Evolutionary conservation across 2,329 filamentous ascomycete genomes (phyloP).

Genomic region (Aspergillus ustus): DNA sequence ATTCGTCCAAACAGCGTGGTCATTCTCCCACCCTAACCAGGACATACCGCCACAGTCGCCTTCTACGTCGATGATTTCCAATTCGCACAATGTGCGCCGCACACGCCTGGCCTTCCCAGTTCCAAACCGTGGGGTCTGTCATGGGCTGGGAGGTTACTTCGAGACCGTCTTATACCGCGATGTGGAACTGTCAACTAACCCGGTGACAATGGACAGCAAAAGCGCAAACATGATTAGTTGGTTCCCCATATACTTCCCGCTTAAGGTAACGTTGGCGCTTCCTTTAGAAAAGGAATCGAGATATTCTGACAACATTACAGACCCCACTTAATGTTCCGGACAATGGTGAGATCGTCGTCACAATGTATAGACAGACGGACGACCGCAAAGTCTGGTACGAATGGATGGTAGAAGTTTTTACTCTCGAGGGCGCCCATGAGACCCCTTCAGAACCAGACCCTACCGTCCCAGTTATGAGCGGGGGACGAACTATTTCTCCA

Average conservation of each 20-base stretch:
- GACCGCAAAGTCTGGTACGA: slow-evolving; percentile 98
- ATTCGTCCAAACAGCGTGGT: slow-evolving; percentile 50
- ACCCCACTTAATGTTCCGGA: slow-evolving; percentile 84
- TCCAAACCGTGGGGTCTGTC: slow-evolving; percentile 77
- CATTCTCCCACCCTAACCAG: slow-evolving; percentile 49
- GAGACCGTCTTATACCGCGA: slow-evolving; percentile 89
- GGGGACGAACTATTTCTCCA: slow-evolving; percentile 33
- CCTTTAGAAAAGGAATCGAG: background rate
- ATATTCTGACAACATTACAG: slow-evolving; percentile 50
- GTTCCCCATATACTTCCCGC: slow-evolving; percentile 98
- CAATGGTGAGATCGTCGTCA: slow-evolving; percentile 82
- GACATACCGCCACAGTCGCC: slow-evolving; percentile 40
- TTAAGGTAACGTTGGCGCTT: slow-evolving; percentile 69
- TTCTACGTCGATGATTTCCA: slow-evolving; percentile 63
- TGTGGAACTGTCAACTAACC: slow-evolving; percentile 90
- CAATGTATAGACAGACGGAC: slow-evolving; percentile 95
- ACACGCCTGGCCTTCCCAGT: slow-evolving; percentile 79
- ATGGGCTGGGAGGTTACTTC: slow-evolving; percentile 93
- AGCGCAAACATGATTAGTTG: slow-evolving; percentile 98
- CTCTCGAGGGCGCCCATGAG: slow-evolving; percentile 33
- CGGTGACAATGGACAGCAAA: slow-evolving; percentile 87
- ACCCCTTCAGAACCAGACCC: slow-evolving; percentile 18
- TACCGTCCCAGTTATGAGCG: slow-evolving; percentile 36
- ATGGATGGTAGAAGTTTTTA: slow-evolving; percentile 89
- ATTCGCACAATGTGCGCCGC: slow-evolving; percentile 88